phyloP scores from a whole-genome alignment of 257 asterid genomes.

The Solanum lycopersicoides region DNA sequence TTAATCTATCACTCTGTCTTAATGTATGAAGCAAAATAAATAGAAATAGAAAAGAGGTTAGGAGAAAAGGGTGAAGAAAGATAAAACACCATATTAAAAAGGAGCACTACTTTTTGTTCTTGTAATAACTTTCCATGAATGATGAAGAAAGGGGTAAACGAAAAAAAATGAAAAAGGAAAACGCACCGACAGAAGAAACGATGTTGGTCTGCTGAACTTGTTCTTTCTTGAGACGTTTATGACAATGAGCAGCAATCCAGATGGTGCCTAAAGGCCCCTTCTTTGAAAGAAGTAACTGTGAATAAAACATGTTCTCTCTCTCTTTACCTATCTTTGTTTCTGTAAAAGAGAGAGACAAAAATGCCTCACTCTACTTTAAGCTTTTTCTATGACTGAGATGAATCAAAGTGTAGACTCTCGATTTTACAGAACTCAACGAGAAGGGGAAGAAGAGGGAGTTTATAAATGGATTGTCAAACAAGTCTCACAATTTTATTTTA shows the following conservation, averaged over 20 bases:
- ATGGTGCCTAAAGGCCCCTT: slow-evolving; percentile 63
- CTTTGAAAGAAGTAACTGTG: slow-evolving; percentile 63
- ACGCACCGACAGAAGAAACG: slow-evolving; percentile 72
- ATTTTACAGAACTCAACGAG: neutral
- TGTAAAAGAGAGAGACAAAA: neutral
- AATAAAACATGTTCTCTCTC: slow-evolving; percentile 47
- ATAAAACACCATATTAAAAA: neutral
- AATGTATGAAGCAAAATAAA: neutral
- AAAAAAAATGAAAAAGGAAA: neutral
- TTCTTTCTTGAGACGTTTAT: slow-evolving; percentile 40
- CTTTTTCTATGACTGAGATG: neutral
- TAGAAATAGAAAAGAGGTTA: neutral
- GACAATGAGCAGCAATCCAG: slow-evolving; percentile 96
- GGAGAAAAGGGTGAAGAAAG: neutral
- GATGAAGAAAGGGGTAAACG: neutral
- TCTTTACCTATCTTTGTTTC: neutral
- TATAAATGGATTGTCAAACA: neutral
- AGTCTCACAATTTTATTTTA: neutral
- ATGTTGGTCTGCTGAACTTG: slow-evolving; percentile 58
- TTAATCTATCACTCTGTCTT: neutral
- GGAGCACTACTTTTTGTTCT: neutral
- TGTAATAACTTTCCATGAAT: neutral
- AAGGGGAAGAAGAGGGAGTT: neutral
- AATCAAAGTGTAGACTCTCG: neutral
- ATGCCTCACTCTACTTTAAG: neutral